phyloP scores from a whole-genome alignment of 257 asterid species.

The Scutellaria barbata region DNA sequence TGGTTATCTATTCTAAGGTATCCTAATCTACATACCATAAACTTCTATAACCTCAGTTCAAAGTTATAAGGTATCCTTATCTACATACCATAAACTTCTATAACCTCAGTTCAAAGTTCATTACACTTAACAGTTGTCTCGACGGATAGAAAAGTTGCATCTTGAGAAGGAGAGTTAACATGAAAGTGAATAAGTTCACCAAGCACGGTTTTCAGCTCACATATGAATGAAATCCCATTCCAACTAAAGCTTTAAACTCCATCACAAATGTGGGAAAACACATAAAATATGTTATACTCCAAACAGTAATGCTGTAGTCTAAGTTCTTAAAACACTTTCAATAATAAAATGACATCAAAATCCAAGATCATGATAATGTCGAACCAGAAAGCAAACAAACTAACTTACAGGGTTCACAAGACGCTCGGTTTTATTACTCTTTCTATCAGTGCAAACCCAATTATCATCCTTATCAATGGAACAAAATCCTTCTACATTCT shows the following conservation, averaged over 20 bases:
- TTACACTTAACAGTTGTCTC: no score
- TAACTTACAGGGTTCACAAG: conserved; percentile 67
- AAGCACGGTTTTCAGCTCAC: no score
- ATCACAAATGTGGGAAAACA: neutral
- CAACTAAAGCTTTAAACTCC: conserved; percentile 13
- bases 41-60: no score
- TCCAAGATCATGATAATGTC: neutral
- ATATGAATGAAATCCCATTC: neutral
- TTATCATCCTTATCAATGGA: conserved; percentile 60
- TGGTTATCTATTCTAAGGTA: no score
- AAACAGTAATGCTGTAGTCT: neutral
- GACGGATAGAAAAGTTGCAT: no score
- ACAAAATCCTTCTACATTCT: conserved; percentile 56
- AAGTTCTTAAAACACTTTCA: neutral
- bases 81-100: no score
- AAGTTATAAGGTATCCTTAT: no score
- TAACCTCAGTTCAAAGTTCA: no score
- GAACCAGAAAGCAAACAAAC: conserved; percentile 19
- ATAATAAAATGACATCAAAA: neutral
- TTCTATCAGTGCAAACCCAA: conserved; percentile 60
- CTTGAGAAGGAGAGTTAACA: no score
- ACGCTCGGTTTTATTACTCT: conserved; percentile 43
- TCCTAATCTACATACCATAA: no score
- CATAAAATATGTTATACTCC: neutral
- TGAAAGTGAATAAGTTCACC: no score